Evolutionary conservation across 768 basidiomycete genomes (phyloP).

Genomic region (Pleurotus tuber-regium): DNA sequence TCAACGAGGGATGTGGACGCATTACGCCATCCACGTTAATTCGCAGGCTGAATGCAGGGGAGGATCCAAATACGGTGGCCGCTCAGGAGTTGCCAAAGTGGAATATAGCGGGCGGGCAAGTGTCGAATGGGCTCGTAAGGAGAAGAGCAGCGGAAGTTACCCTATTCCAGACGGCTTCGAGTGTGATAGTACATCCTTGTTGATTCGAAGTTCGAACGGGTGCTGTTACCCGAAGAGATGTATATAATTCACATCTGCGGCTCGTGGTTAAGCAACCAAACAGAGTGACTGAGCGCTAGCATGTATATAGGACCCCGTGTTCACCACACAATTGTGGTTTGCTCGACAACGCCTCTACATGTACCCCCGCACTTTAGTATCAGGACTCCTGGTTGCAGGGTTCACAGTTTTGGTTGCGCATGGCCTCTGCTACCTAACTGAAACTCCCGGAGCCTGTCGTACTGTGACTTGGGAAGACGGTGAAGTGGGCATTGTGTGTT

Average conservation of each 20-base stretch:
- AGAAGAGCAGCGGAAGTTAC: constrained; percentile 27
- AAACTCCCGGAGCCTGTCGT: constrained; percentile 25
- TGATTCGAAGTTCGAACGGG: background rate
- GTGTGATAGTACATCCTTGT: constrained; percentile 22
- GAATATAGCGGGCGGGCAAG: constrained; percentile 23
- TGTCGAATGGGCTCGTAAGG: constrained; percentile 25
- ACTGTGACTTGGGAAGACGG: constrained; percentile 19
- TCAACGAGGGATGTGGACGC: constrained; percentile 27
- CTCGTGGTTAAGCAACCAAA: background rate
- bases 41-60: constrained; percentile 27
- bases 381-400: background rate
- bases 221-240: background rate
- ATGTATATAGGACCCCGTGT: background rate
- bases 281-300: background rate
- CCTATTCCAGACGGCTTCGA: constrained; percentile 28
- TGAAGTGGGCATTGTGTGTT: constrained; percentile 21
- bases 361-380: background rate
- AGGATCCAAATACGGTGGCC: constrained; percentile 30
- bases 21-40: constrained; percentile 24
- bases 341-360: background rate
- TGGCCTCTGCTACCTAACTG: constrained; percentile 20
- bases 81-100: constrained; percentile 29
- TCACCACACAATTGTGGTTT: background rate
- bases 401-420: constrained; percentile 16
- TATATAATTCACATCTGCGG: background rate